Base-by-base conservation (phyloP, 1,284 basidiomycete species). In the Boletus mariae region DNA sequence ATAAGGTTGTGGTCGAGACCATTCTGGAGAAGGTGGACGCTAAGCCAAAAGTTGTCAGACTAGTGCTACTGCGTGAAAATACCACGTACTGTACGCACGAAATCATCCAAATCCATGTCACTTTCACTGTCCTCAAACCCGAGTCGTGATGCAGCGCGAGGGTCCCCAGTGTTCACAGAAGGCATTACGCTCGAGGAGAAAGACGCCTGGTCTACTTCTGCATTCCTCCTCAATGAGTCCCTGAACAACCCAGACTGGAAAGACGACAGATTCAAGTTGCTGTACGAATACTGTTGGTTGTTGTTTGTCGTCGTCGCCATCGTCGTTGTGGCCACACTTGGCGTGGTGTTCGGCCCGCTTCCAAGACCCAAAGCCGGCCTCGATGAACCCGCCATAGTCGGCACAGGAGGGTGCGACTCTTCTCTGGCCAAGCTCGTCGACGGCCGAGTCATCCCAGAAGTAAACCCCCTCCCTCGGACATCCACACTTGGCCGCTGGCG, bases 181-280 rank as follows among this genome's bases (percentile, higher is more conserved):
- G 55, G 28, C 1, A 57, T 44, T 6, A 37, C 29, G 6, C 28
- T 55, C 13, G 52, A 43, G 12, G 58, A 48, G n/a, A 63, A 56
- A 6, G 65, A 47, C 10, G 42, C 17, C 17, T 62, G 66, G 15
- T 61, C 57, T 2, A 59, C 66, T 35, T 70, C 69, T n/a, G 51
- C 66, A 32, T 69, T 68, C 34, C 66, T 68, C 53, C 64, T 62
- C 9, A 71, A 20, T 25, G 66, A 70, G 55, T 68, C 66, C 25
- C 66, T 64, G 47, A 71, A 68, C 20, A 71, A 34, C 3, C 66
- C 66, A 20, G 69, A 64, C 35, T 69, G 64, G 51, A 71, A 68
- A 32, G 68, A 55, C n/a, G 67, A 57, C 5, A 70, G 50, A 28
- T 71, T 65, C 25, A 70, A 26, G 34, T 65, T 69, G 48, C 57